Conservation (phyloP, 108 stramenopile species). For the Seminavis robusta region DNA sequence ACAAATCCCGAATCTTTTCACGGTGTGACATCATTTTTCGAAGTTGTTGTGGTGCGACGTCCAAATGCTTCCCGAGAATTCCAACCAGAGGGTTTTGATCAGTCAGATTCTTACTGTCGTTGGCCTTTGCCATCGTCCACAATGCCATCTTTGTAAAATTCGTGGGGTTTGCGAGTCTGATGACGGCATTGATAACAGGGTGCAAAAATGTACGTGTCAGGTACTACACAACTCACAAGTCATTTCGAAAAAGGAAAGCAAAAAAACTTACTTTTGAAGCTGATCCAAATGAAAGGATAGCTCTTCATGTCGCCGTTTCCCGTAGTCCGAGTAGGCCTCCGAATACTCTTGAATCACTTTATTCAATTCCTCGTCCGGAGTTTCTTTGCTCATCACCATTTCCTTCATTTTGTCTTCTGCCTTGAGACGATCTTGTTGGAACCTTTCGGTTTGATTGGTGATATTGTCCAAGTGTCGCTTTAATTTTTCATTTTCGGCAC, state of each 20-base stretch:
- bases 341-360: constrained; percentile 35
- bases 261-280: constrained; percentile 53
- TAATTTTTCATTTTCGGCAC: constrained; percentile 62
- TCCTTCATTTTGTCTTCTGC: constrained; percentile 12
- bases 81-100: constrained; percentile 72
- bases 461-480: constrained; percentile 61
- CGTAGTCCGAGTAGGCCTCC: constrained; percentile 89
- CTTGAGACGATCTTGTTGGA: constrained; percentile 33
- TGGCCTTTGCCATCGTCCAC: constrained; percentile 82
- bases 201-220: too few relatives aligned
- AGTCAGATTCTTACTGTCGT: too few relatives aligned
- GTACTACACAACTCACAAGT: too few relatives aligned
- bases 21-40: constrained; percentile 71
- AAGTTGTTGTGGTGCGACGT: constrained; percentile 59
- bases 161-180: constrained; percentile 64
- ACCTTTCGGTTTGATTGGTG: constrained; percentile 30
- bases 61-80: constrained; percentile 70
- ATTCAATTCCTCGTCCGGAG: constrained; percentile 30
- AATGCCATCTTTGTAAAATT: constrained; percentile 88
- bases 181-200: too few relatives aligned
- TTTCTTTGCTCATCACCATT: constrained; percentile 26
- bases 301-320: constrained; percentile 71
- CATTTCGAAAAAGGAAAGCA: constrained; percentile 28
- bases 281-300: constrained; percentile 82
- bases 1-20: constrained; percentile 57